Conservation (phyloP, 2,329 filamentous ascomycete species). For the Beauveria asiatica region DNA sequence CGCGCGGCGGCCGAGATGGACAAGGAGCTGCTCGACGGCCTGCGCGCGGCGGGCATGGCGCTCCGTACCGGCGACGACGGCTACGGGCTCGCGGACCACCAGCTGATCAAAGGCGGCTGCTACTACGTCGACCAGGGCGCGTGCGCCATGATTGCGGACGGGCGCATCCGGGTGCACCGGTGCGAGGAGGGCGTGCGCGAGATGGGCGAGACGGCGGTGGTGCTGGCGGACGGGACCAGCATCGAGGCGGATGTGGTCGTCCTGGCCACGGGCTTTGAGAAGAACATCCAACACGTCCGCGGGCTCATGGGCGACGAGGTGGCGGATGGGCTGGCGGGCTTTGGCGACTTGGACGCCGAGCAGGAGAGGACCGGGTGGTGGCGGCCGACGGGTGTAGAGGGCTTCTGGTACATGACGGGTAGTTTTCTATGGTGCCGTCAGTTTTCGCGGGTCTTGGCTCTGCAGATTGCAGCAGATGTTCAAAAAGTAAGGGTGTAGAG, state of each 20-base stretch:
- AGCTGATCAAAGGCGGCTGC: slow-evolving; percentile 31
- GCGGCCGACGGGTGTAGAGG: slow-evolving; percentile 27
- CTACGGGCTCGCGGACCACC: slow-evolving; percentile 27
- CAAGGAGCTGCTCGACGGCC: slow-evolving; percentile 35
- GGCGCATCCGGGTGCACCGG: slow-evolving; percentile 29
- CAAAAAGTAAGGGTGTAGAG: no score
- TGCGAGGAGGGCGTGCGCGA: slow-evolving; percentile 23
- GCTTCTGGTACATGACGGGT: slow-evolving; percentile 32
- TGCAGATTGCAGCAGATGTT: slow-evolving; percentile 24
- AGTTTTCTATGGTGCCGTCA: slow-evolving; percentile 26
- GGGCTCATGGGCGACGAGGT: slow-evolving; percentile 29
- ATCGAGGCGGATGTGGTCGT: slow-evolving; percentile 34
- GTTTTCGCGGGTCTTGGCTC: slow-evolving; percentile 27
- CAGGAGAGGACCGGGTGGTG: slow-evolving; percentile 19
- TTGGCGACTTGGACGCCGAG: slow-evolving; percentile 31
- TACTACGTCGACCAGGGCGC: slow-evolving; percentile 36
- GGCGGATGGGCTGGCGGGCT: slow-evolving; percentile 24
- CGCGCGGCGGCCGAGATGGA: slow-evolving; percentile 31
- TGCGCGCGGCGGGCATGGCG: slow-evolving; percentile 32
- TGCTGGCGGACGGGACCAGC: slow-evolving; percentile 25
- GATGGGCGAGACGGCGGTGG: slow-evolving; percentile 20
- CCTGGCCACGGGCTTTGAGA: slow-evolving; percentile 34
- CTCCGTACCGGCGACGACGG: slow-evolving; percentile 28
- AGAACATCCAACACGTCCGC: slow-evolving; percentile 26
- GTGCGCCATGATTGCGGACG: slow-evolving; percentile 31